A percentile compares a stretch with the other conserved stretches of the same genome.
Conservation (phyloP, 768 basidiomycete genomes). For the Russula abietina region DNA sequence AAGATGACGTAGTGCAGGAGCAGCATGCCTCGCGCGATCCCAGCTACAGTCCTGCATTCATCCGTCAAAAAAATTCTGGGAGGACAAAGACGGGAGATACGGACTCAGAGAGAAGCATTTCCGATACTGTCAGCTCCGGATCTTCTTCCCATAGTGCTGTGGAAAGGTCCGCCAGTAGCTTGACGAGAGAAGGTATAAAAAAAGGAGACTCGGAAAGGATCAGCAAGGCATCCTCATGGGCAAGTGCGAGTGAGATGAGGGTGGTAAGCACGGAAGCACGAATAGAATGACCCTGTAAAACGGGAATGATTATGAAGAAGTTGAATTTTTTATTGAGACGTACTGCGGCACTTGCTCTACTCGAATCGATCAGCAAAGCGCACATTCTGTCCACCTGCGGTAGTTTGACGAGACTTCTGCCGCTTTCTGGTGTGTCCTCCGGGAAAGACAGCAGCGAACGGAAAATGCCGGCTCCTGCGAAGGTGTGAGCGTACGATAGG, state of each 20-base stretch:
- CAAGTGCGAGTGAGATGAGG: constrained; percentile 37
- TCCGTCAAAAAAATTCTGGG: constrained; percentile 10
- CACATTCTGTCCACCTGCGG: constrained; percentile 33
- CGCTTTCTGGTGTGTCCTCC: constrained; percentile 16
- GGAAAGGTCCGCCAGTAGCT: constrained; percentile 47
- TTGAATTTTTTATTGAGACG: too few relatives aligned
- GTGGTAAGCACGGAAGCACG: constrained; percentile 37
- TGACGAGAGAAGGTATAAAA: constrained; percentile 60
- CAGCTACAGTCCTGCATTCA: constrained; percentile 42
- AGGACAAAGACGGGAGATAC: constrained; percentile 19
- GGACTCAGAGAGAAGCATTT: constrained; percentile 36
- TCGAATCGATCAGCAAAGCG: constrained; percentile 28
- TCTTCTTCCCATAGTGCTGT: constrained; percentile 65
- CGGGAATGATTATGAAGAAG: neutral
- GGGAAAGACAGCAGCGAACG: constrained; percentile 25
- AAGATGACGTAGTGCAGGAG: constrained; percentile 63
- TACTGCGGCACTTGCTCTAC: constrained; percentile 26
- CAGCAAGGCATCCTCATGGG: constrained; percentile 36
- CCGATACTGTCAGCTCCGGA: constrained; percentile 36
- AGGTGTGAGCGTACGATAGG: constrained; percentile 4
- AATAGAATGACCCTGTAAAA: constrained; percentile 34
- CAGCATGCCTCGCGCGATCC: constrained; percentile 47
- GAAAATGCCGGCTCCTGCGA: constrained; percentile 6
- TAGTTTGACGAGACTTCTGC: constrained; percentile 24
- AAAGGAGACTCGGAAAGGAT: constrained; percentile 43